phyloP scores from a whole-genome alignment of 2,329 filamentous ascomycete genomes.

The Phyllosticta citribraziliensis region DNA sequence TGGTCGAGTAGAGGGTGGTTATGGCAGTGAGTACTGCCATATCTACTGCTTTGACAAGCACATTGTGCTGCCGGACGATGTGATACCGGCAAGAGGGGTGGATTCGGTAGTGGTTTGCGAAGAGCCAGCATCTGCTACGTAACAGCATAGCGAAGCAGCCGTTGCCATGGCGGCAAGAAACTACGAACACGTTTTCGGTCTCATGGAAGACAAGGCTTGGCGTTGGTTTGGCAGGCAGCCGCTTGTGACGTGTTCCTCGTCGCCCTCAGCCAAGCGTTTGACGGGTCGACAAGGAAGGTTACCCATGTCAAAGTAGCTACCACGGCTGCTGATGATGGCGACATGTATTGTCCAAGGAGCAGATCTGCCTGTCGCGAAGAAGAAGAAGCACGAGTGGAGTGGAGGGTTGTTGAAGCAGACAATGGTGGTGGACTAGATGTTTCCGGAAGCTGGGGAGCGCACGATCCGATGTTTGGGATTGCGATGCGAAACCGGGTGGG shows the following conservation, averaged over 20 bases:
- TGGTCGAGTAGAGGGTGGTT: background rate
- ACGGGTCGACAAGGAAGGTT: background rate
- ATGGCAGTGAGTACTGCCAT: background rate
- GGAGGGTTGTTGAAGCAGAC: background rate
- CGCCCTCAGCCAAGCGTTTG: background rate
- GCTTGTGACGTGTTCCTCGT: background rate
- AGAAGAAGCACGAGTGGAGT: background rate
- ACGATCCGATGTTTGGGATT: background rate
- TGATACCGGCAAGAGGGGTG: background rate
- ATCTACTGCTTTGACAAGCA: slow-evolving; percentile 12
- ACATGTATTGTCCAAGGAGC: too few relatives aligned
- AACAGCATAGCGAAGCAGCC: too few relatives aligned
- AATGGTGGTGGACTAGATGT: background rate
- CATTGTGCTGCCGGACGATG: slow-evolving; percentile 3
- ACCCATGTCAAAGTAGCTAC: background rate
- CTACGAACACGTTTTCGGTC: too few relatives aligned
- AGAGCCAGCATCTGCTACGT: too few relatives aligned
- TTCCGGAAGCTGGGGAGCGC: background rate
- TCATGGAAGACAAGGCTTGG: background rate
- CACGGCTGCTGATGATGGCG: background rate
- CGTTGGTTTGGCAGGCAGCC: background rate
- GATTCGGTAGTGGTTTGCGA: background rate
- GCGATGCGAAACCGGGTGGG: background rate
- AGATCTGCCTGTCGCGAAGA: background rate
- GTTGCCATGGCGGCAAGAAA: background rate